Base-by-base conservation (phyloP, 306 rosid species). In the Nissolia schottii region DNA sequence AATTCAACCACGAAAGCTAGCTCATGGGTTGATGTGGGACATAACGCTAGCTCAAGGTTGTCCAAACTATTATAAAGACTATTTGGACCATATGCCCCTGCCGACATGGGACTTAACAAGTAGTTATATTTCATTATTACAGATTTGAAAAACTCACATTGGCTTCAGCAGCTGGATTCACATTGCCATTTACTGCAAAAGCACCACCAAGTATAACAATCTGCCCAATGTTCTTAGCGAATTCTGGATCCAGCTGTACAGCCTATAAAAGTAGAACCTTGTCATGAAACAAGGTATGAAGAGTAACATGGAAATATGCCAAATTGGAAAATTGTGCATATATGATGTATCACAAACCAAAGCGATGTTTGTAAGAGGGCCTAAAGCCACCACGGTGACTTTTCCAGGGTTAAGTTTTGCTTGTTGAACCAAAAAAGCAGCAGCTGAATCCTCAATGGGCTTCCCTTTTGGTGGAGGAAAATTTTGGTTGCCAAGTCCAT, bases 401-500 rank as follows among this genome's bases (percentile, higher is more conserved):
- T 93, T 67, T 53, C 94, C 94, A 28, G 96, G 98, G 85, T 89
- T 40, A 77, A 59, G 77, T 48, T 85, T 87, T 27, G 93, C 94
- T 81, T 93, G 96, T n/a, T 81, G 78, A 67, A 91, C 88, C 71
- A 93, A 82, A 83, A 91, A 93, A 29, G 65, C 56, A 73, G 88
- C 84, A 3, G 94, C 98, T 18, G 92, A 83, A 67, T 80, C 92
- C 68, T 87, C 85, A 59, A 85, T 50, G 53, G 88, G 87, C 87
- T 87, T 93, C 70, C 94, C 96, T 60, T 83, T 71, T 14, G 98
- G 97, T 31, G 97, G 86, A 50, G 94, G 87, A 71, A 93, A 93
- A 76, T 89, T 89, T 82, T 93, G 97, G 89, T 93, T 93, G 60
- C 98, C 98, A 66, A 93, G 97, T 64, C 98, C 98, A 81, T 91